Percentiles rank a stretch among this genome's conserved stretches.
These are phyloP conservation scores for Xylaria sp. DNA, from an alignment of 2,329 filamentous ascomycete genomes.

Conservation along the genomic window DNA sequence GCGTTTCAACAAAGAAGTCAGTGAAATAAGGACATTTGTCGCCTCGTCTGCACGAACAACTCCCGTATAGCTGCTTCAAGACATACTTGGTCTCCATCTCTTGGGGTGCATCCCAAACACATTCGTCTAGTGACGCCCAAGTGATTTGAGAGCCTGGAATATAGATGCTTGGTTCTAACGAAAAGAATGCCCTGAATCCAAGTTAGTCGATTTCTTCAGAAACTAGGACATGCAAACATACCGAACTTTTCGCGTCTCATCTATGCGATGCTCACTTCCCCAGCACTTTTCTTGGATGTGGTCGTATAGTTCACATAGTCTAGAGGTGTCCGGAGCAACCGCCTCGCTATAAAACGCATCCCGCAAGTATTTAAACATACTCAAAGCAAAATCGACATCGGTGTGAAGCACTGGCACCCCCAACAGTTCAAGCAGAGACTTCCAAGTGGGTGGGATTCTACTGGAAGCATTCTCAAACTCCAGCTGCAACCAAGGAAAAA, in stretches of 20 bases:
- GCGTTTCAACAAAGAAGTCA: not conserved
- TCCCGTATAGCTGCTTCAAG: not conserved
- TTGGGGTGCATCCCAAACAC: conserved; percentile 10
- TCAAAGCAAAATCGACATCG: conserved; percentile 37
- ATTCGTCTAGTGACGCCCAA: not conserved
- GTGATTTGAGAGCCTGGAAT: not conserved
- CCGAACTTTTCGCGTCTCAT: not conserved
- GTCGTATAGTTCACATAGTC: conserved; percentile 38
- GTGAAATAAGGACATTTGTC: not conserved
- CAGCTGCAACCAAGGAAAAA: conserved; percentile 41
- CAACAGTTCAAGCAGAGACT: conserved; percentile 14
- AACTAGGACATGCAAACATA: not conserved
- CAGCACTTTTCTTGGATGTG: conserved; percentile 36
- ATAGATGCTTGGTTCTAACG: not conserved
- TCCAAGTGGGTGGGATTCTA: conserved; percentile 23
- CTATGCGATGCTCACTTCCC: not conserved
- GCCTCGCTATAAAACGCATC: not conserved
- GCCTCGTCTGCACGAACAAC: not conserved
- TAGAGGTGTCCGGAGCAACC: not conserved
- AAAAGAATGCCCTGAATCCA: not conserved
- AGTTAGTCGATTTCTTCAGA: not conserved
- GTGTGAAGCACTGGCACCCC: conserved; percentile 2
- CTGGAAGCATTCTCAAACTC: conserved; percentile 7
- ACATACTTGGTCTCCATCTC: not conserved
- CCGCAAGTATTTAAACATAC: conserved; percentile 34